Evolutionary conservation across 306 rosid genomes (phyloP).

Genomic region (Fragaria vesca): DNA sequence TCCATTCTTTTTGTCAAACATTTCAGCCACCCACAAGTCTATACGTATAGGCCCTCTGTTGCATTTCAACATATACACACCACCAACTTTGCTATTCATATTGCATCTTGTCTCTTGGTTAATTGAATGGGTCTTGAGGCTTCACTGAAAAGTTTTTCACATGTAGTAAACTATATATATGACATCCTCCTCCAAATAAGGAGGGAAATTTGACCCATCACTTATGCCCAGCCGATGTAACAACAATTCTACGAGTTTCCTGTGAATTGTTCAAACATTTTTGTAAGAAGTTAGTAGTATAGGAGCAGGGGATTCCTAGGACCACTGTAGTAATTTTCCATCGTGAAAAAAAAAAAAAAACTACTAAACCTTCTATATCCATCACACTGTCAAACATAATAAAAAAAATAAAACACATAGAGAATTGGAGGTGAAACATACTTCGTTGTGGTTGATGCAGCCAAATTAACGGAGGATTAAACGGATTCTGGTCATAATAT

Average conservation of each 20-base stretch:
- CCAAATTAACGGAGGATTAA: background rate
- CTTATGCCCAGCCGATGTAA: too few relatives aligned
- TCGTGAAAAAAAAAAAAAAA: too few relatives aligned
- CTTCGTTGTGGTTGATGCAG: background rate
- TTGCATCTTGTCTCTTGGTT: too few relatives aligned
- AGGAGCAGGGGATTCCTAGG: too few relatives aligned
- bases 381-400: too few relatives aligned
- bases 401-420: background rate
- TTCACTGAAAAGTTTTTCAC: background rate
- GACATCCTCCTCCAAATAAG: background rate
- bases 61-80: background rate
- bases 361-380: too few relatives aligned
- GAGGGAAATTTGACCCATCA: background rate
- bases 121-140: background rate
- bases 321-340: too few relatives aligned
- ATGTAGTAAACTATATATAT: background rate
- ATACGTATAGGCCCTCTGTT: background rate
- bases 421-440: background rate
- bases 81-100: background rate
- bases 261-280: too few relatives aligned
- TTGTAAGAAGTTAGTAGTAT: too few relatives aligned
- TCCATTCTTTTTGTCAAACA: background rate
- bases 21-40: background rate
- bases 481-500: background rate
- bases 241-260: too few relatives aligned